phyloP scores from a whole-genome alignment of 2,329 filamentous ascomycete genomes.

The Aspergillus fructus region DNA sequence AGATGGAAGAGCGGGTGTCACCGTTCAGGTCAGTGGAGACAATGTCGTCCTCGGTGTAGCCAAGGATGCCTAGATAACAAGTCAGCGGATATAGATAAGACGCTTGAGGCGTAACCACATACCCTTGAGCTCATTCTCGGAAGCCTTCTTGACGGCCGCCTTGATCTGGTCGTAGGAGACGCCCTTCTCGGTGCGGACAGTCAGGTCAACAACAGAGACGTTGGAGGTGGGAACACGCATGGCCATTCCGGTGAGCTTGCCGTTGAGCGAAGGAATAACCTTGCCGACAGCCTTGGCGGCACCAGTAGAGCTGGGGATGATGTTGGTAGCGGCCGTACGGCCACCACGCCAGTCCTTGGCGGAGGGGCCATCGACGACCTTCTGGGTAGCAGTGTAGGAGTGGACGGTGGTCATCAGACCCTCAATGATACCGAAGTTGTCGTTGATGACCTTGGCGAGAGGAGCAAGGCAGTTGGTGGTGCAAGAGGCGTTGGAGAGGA shows the following conservation, averaged over 20 bases:
- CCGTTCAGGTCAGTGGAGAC: constrained; percentile 94
- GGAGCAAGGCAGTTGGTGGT: constrained; percentile 99
- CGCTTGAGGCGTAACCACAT: not conserved
- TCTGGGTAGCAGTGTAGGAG: constrained; percentile 99
- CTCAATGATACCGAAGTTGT: constrained; percentile 96
- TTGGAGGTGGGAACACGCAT: constrained; percentile 99
- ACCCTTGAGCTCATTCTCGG: constrained; percentile 84
- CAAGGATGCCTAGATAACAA: constrained; percentile 69
- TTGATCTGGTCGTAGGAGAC: constrained; percentile 81
- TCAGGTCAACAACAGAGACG: constrained; percentile 98
- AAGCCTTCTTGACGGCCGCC: constrained; percentile 80
- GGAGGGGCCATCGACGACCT: constrained; percentile 97
- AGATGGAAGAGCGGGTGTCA: constrained; percentile 92
- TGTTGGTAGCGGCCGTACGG: constrained; percentile 98
- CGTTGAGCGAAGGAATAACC: constrained; percentile 96
- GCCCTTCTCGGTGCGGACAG: constrained; percentile 87
- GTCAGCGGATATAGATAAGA: not conserved
- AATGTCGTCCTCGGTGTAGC: constrained; percentile 94
- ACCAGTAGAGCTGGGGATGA: constrained; percentile 98
- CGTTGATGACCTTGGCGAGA: constrained; percentile 98
- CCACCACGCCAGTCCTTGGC: constrained; percentile 99
- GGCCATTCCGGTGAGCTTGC: constrained; percentile 99
- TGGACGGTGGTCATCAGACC: constrained; percentile 99
- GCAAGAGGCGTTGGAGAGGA: constrained; percentile 99
- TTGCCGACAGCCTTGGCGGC: constrained; percentile 99